A percentile compares a stretch with the other conserved stretches of the same genome.
Conservation (phyloP, 2,329 filamentous ascomycete genomes). For the Fusarium tjaetaba region DNA sequence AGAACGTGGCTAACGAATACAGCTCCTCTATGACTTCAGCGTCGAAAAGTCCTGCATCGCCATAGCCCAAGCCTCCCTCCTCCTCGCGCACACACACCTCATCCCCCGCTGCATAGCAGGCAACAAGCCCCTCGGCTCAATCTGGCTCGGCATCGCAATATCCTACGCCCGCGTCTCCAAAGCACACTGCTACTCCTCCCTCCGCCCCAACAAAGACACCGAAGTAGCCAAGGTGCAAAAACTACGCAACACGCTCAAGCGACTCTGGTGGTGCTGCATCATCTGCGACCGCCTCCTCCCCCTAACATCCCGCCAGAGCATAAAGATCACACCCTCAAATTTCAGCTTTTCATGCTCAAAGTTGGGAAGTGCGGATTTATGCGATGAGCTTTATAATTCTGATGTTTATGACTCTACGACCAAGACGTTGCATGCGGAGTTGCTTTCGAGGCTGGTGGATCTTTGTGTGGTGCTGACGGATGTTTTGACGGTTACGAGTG, state of each 20-base stretch:
- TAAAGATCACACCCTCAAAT: constrained; percentile 39
- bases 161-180: constrained; percentile 40
- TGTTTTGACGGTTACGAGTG: constrained; percentile 31
- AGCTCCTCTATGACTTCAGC: constrained; percentile 43
- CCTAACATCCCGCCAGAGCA: constrained; percentile 37
- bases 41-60: constrained; percentile 38
- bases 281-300: constrained; percentile 38
- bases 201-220: constrained; percentile 2
- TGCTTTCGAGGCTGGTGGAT: constrained; percentile 36
- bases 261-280: constrained; percentile 42
- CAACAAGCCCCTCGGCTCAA: constrained; percentile 39
- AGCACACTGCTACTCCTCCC: constrained; percentile 37
- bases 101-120: constrained; percentile 40
- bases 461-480: constrained; percentile 39
- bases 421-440: constrained; percentile 30
- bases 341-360: constrained; percentile 36
- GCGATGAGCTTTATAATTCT: constrained; percentile 36
- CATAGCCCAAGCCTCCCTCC: constrained; percentile 38
- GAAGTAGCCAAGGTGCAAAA: constrained; percentile 26
- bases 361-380: constrained; percentile 29
- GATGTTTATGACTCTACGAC: constrained; percentile 38
- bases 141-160: constrained; percentile 42
- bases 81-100: constrained; percentile 39
- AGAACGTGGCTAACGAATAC: too few species aligned
- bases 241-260: constrained; percentile 35